Conservation (phyloP, 208 protist species). For the Porcisia hertigi region DNA sequence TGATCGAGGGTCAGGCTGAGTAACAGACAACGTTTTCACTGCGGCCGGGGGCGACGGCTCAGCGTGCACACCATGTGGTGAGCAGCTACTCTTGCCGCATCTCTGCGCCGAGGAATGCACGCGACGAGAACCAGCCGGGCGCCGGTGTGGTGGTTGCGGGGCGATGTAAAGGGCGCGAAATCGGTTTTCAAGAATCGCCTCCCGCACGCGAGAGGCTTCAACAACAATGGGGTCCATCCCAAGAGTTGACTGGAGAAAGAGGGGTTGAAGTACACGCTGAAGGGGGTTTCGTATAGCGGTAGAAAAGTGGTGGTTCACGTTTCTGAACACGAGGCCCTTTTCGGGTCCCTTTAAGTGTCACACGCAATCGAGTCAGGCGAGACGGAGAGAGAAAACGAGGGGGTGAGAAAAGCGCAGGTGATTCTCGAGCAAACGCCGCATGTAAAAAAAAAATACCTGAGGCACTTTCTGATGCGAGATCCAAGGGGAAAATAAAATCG, state of each 20-base stretch:
- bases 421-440: too few species aligned
- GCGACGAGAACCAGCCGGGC: neutral
- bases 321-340: neutral
- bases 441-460: too few species aligned
- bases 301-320: neutral
- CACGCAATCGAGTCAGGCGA: neutral
- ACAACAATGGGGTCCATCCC: slow-evolving; percentile 13
- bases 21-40: neutral
- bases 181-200: neutral
- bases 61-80: neutral
- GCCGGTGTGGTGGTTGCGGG: neutral
- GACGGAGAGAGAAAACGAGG: neutral
- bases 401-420: too few species aligned
- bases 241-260: neutral
- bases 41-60: neutral
- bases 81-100: neutral
- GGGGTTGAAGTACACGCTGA: neutral
- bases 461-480: too few species aligned
- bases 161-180: slow-evolving; percentile 19
- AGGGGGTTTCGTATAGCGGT: neutral
- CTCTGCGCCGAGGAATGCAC: neutral
- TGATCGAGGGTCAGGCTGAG: neutral
- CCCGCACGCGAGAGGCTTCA: slow-evolving; percentile 17
- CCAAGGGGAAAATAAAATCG: too few species aligned
- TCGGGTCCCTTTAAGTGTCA: neutral